These are phyloP conservation scores for Chlorella sorokiniana DNA, from an alignment of 139 green algal species.

Conservation along the genomic window DNA sequence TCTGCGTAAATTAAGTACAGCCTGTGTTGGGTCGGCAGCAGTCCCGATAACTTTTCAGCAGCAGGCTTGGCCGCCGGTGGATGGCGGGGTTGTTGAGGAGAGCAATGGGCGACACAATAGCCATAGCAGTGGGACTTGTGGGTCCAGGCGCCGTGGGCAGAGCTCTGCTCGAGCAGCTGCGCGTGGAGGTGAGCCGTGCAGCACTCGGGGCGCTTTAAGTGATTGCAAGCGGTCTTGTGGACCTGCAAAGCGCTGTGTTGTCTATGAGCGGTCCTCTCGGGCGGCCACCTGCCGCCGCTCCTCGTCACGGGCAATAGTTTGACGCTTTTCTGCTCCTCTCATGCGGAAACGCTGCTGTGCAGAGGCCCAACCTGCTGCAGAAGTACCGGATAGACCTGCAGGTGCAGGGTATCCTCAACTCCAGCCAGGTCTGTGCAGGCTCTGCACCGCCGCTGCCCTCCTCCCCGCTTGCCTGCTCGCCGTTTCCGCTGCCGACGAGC, in stretches of 20 bases:
- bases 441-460: too few species aligned
- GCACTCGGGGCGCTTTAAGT: too few species aligned
- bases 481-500: too few species aligned
- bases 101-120: neutral
- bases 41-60: too few species aligned
- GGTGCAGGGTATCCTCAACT: conserved; percentile 62
- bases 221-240: too few species aligned
- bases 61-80: neutral
- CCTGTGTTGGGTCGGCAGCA: too few species aligned
- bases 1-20: too few species aligned
- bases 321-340: neutral
- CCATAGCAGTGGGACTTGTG: conserved; percentile 77
- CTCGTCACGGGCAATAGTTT: too few species aligned
- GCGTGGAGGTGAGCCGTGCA: conserved; percentile 59
- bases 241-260: too few species aligned
- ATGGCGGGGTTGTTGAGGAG: neutral
- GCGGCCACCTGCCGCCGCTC: too few species aligned
- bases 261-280: too few species aligned
- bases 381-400: conserved; percentile 66
- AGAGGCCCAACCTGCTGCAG: conserved; percentile 49
- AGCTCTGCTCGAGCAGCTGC: conserved; percentile 86
- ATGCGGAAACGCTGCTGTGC: conserved; percentile 15
- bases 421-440: conserved; percentile 24
- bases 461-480: neutral
- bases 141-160: conserved; percentile 89